phyloP scores from a whole-genome alignment of 371 early-diverging fungal species.

The Vairimorpha apis region DNA sequence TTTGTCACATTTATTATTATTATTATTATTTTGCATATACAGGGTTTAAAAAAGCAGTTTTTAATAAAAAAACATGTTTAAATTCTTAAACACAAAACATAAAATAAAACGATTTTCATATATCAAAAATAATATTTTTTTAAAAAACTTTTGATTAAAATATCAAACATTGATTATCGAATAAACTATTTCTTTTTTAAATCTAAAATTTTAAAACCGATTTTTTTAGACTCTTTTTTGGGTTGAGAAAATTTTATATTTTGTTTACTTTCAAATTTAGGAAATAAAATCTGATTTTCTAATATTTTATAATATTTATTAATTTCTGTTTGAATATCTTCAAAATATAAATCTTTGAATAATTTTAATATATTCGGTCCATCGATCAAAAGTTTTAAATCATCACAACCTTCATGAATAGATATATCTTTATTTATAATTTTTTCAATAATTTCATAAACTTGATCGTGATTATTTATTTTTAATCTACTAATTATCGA shows the following conservation, averaged over 20 bases:
- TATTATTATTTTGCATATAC: too few species aligned
- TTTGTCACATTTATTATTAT: too few species aligned
- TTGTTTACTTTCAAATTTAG: slow-evolving; percentile 33
- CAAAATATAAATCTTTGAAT: slow-evolving; percentile 43
- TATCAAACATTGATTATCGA: background rate
- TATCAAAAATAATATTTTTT: background rate
- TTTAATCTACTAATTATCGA: slow-evolving; percentile 23
- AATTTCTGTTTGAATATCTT: slow-evolving; percentile 34
- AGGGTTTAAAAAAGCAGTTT: too few species aligned
- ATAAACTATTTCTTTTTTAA: slow-evolving; percentile 13
- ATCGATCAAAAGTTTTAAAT: slow-evolving; percentile 26
- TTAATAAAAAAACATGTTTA: too few species aligned
- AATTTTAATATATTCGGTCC: slow-evolving; percentile 38
- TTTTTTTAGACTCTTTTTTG: background rate
- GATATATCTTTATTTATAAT: slow-evolving; percentile 20
- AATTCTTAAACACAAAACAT: background rate
- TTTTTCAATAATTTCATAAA: slow-evolving; percentile 27
- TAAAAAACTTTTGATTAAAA: background rate
- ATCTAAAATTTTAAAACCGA: slow-evolving; percentile 38
- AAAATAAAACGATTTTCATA: background rate
- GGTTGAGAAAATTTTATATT: background rate
- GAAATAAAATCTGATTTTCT: slow-evolving; percentile 53
- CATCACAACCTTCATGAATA: slow-evolving; percentile 5
- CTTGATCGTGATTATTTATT: slow-evolving; percentile 27
- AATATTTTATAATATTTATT: slow-evolving; percentile 37